Conservation (phyloP, 2,329 filamentous ascomycete genomes). For the Emergomyces africanus region DNA sequence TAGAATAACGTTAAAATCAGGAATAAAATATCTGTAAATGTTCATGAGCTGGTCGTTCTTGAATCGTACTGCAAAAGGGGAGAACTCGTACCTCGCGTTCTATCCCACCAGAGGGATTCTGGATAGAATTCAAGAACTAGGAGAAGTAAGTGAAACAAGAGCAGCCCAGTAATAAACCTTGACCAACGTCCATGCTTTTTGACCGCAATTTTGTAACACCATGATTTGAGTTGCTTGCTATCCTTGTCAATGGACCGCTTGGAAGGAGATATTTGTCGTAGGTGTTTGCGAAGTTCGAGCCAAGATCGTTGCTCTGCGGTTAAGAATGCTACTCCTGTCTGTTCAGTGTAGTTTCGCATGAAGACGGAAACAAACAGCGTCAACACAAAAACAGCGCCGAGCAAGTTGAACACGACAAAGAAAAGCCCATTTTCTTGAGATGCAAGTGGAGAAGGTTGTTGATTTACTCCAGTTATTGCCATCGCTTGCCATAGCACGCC, state of each 20-base stretch:
- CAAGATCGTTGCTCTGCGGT: constrained; percentile 94
- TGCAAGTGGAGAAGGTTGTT: constrained; percentile 56
- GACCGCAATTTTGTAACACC: constrained; percentile 89
- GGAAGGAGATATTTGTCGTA: constrained; percentile 86
- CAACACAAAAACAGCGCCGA: constrained; percentile 91
- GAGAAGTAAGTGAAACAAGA: constrained; percentile 71
- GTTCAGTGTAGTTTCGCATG: constrained; percentile 99
- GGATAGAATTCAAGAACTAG: constrained; percentile 77
- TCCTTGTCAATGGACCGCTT: constrained; percentile 76
- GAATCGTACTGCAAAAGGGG: not conserved
- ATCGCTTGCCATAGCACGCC: constrained; percentile 82
- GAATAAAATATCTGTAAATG: constrained; percentile 54
- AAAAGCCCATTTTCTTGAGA: constrained; percentile 82
- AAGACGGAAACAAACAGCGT: constrained; percentile 98
- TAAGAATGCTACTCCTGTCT: constrained; percentile 91
- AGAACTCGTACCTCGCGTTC: constrained; percentile 41
- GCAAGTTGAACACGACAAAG: constrained; percentile 90
- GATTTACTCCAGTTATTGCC: constrained; percentile 62
- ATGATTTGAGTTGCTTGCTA: constrained; percentile 68
- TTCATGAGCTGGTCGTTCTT: not conserved
- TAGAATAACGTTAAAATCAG: constrained; percentile 72
- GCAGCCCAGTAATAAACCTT: constrained; percentile 59
- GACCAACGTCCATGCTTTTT: constrained; percentile 94
- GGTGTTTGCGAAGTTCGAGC: constrained; percentile 83
- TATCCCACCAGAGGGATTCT: constrained; percentile 59